Base-by-base conservation (phyloP, 2,329 filamentous ascomycete species). In the Phoma sp. region DNA sequence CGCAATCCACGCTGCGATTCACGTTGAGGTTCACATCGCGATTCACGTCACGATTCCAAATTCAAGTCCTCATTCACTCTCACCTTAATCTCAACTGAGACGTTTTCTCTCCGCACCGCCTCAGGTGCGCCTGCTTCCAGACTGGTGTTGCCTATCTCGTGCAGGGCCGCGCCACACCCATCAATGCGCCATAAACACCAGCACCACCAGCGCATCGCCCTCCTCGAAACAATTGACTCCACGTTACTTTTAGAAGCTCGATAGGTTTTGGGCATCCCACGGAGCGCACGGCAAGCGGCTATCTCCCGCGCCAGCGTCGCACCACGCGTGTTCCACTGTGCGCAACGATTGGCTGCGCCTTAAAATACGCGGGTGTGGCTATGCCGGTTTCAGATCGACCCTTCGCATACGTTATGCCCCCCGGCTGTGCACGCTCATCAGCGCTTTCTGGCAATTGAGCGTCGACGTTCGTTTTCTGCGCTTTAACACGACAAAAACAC, bases 281-380 rank as follows among this genome's bases (percentile, higher is more conserved):
- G 22, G 44, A 57, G 18, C 18, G 18, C 18, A 18, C 18, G 18
- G 18, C 18, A 54, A 58, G 59, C 60, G 57, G 56, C 36, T 51
- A 56, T 48, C 48, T 60, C 58, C 61, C 60, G 67, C 65, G 65
- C 66, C 62, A 67, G 52, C 59, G 67, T 69, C 61, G 61, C 67
- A 67, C 36, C 54, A 59, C 45, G 44, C 53, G 62, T 47, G 40
- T 56, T 44, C 36, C 41, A 35, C 38, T 37, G 40, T 49, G 49
- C 18, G 50, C 47, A 25, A 41, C 63, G 57, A 68, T 70, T 67
- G 67, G 67, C 22, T 38, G 11, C 18, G 39, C 29, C 32, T 36
- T 38, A 25, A 43, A 44, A 57, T 54, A 46, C 55, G 46, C 53
- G 53, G 52, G 61, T 58, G 59, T 60, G 58, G 60, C 60, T 60